Evolutionary conservation across 148 eudicot genomes (phyloP).

Genomic region (Gaultheria prostrata): DNA sequence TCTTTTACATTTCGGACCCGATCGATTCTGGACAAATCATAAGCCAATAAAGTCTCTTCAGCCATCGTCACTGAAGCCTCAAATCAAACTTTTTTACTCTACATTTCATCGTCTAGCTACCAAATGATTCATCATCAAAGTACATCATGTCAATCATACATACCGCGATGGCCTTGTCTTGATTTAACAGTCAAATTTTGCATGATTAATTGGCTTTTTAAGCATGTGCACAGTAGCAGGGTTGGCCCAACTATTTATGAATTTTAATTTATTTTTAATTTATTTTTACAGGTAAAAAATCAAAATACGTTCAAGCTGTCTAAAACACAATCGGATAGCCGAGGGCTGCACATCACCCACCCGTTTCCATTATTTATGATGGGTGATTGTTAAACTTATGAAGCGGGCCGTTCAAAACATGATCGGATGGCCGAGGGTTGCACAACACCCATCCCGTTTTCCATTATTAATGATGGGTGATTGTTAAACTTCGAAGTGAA

Average conservation of each 20-base stretch:
- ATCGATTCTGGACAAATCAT: background rate
- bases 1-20: background rate
- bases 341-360: too few species aligned
- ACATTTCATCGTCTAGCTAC: background rate
- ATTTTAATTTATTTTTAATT: too few species aligned
- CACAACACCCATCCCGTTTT: too few species aligned
- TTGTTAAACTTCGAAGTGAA: background rate
- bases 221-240: background rate
- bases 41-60: background rate
- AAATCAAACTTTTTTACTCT: background rate
- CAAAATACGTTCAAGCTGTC: too few species aligned
- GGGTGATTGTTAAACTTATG: too few species aligned
- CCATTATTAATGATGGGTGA: background rate
- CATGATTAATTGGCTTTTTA: background rate
- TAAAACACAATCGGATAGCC: too few species aligned
- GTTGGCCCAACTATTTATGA: background rate
- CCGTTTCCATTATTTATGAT: too few species aligned
- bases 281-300: too few species aligned
- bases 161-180: background rate
- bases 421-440: too few species aligned
- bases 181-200: background rate
- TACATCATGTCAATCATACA: background rate
- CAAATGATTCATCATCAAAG: background rate
- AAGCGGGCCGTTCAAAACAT: too few species aligned
- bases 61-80: background rate